Evolutionary conservation across 2,329 filamentous ascomycete species (phyloP), one percentile per base, ranked within the genome.

Genomic region (Hirsutella minnesotensis): DNA sequence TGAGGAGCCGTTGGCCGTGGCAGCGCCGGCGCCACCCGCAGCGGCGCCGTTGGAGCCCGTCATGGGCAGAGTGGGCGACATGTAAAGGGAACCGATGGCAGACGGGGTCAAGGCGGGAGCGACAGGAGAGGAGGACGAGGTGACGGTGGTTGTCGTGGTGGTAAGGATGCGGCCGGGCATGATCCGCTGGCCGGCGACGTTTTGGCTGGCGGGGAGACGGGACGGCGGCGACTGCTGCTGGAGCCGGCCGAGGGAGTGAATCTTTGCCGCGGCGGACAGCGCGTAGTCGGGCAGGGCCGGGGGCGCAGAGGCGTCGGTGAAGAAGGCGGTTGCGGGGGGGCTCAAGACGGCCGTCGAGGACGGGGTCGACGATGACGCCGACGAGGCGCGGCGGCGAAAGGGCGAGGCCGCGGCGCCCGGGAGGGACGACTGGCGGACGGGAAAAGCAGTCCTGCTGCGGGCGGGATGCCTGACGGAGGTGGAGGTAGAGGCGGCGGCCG

Each of bases 221-320:
- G 7, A 27, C 24, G 7, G 24, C 24, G 7, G 24, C 24, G 7
- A 12, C 24, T 27, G 24, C 24, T 27, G 24, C 24, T 27, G 24
- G 24, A 12, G 24, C 12, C 24, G 24, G 12, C 24, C 24, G 24
- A 27, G 7, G 24, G 24, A 7, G 12, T 53, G 47, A 41, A 69
- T 56, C 51, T 69, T 72, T 30, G 69, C 68, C 4, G 68, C 65
- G 37, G 66, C 65, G n/a, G 68, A 57, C 44, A 73, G 66, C 4
- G 69, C 69, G 57, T 72, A 72, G 41, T 75, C 69, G 38, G 72
- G 72, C 16, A 77, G 62, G 5, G 71, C 69, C n/a, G 72, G 71
- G 29, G 72, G 73, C 37, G 61, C 63, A 19, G 66, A 51, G 40
- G 63, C 66, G 57, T 73, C 69, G 42, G 65, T 70, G 39, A 66